These are phyloP conservation scores for Achaetomiella virescens DNA, from an alignment of 495 filamentous ascomycete genomes.

Conservation along the genomic window DNA sequence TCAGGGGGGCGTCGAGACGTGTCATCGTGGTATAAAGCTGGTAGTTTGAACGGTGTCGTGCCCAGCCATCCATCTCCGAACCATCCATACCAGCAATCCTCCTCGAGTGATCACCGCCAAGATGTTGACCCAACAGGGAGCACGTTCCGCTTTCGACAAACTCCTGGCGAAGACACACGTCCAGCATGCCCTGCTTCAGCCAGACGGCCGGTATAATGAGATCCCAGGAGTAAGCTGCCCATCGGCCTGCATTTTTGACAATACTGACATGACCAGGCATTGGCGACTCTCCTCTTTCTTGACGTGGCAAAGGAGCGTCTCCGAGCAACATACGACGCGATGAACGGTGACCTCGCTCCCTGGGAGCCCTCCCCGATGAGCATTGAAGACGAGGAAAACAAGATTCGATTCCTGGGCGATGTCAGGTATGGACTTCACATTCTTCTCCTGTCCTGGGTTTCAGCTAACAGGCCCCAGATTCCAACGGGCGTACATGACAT, in stretches of 20 bases:
- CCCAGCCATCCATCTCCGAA: not conserved
- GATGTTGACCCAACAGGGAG: conserved; percentile 18
- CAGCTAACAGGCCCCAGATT: conserved; percentile 13
- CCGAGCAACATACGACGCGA: conserved; percentile 15
- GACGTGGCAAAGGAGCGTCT: conserved; percentile 13
- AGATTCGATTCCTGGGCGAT: conserved; percentile 20
- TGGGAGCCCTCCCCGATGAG: conserved; percentile 23
- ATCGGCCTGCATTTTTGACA: not conserved
- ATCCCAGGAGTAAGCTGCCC: conserved; percentile 19
- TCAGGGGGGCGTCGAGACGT: not conserved
- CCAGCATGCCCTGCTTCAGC: conserved; percentile 24
- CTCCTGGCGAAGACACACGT: conserved; percentile 29
- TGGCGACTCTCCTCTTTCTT: conserved; percentile 24
- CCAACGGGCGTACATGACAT: conserved; percentile 29
- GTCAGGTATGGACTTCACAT: conserved; percentile 5
- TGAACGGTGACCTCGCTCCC: conserved; percentile 10
- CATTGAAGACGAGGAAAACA: conserved; percentile 17
- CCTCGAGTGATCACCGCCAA: too few species aligned
- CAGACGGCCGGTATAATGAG: conserved; percentile 20
- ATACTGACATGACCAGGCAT: conserved; percentile 14
- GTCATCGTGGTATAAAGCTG: not conserved
- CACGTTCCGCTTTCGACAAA: conserved; percentile 21
- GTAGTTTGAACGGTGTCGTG: not conserved
- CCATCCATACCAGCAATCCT: not conserved
- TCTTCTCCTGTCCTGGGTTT: not conserved